A percentile compares a stretch with the other conserved stretches of the same genome.
Conservation (phyloP, 2,329 filamentous ascomycete species). For the Bipolaris zeicola region DNA sequence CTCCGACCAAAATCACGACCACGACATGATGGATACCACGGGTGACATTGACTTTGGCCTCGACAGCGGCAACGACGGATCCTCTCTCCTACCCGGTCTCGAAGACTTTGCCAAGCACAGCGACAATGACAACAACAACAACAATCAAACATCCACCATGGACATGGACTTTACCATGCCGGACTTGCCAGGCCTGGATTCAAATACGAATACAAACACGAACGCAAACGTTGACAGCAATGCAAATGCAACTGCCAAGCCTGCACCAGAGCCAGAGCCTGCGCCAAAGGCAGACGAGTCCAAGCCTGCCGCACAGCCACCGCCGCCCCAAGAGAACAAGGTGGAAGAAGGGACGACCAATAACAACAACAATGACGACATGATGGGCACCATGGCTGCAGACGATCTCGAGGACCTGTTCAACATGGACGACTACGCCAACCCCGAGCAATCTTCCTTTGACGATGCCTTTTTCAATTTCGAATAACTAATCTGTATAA, state of each 20-base stretch:
- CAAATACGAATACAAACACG: slow-evolving; percentile 17
- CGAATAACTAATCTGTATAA: slow-evolving; percentile 15
- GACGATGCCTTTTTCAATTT: slow-evolving; percentile 49
- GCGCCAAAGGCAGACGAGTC: slow-evolving; percentile 14
- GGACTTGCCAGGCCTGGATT: slow-evolving; percentile 34
- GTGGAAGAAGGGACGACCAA: slow-evolving; percentile 5
- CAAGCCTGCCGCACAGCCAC: slow-evolving; percentile 15
- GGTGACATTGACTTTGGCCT: slow-evolving; percentile 42
- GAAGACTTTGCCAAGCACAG: slow-evolving; percentile 45
- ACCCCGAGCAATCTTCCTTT: slow-evolving; percentile 44
- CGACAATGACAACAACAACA: slow-evolving; percentile 20
- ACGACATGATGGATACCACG: slow-evolving; percentile 35
- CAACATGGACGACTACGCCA: slow-evolving; percentile 43
- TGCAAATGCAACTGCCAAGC: slow-evolving; percentile 7
- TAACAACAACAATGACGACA: slow-evolving; percentile 21
- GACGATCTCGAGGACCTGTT: slow-evolving; percentile 46
- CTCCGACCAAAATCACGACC: slow-evolving; percentile 20
- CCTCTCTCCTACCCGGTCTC: slow-evolving; percentile 43
- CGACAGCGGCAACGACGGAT: slow-evolving; percentile 35
- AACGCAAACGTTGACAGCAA: not conserved
- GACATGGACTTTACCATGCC: slow-evolving; percentile 43
- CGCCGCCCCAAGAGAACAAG: slow-evolving; percentile 12
- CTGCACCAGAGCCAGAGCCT: slow-evolving; percentile 13
- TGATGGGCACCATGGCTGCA: slow-evolving; percentile 37
- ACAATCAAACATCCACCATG: slow-evolving; percentile 22